phyloP scores from a whole-genome alignment of 2,329 filamentous ascomycete genomes.

The Pyrenophora teres region DNA sequence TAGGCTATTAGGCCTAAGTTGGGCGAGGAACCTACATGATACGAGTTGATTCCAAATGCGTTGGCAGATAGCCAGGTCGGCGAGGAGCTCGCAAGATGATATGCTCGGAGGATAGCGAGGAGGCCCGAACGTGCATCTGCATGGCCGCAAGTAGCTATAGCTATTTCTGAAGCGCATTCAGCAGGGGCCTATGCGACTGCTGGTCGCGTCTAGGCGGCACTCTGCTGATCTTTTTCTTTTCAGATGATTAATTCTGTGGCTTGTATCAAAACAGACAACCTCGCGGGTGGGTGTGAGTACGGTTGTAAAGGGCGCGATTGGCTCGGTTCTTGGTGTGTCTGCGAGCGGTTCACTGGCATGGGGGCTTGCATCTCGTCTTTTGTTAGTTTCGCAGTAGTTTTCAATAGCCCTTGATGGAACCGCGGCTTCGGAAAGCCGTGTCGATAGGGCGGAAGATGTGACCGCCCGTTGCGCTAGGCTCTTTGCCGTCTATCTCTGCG shows the following conservation, averaged over 20 bases:
- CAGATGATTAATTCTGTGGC: slow-evolving; percentile 20
- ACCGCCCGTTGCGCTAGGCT: slow-evolving; percentile 3
- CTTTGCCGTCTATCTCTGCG: slow-evolving; percentile 2
- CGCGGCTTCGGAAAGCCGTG: slow-evolving; percentile 3
- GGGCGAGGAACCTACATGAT: slow-evolving; percentile 1
- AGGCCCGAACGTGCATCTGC: slow-evolving; percentile 25
- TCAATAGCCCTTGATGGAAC: slow-evolving; percentile 9
- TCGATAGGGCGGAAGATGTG: slow-evolving; percentile 6
- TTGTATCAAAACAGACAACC: slow-evolving; percentile 14
- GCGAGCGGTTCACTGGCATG: slow-evolving; percentile 1
- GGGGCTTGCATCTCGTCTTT: slow-evolving; percentile 5
- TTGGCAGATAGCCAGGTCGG: slow-evolving; percentile 17
- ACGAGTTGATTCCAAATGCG: slow-evolving; percentile 8
- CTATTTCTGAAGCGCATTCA: slow-evolving; percentile 9
- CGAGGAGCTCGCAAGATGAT: slow-evolving; percentile 15
- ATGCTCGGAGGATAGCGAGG: slow-evolving; percentile 29
- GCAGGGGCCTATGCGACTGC: slow-evolving; percentile 14
- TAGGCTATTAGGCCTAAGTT: slow-evolving; percentile 3
- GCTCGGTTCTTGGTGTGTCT: slow-evolving; percentile 7
- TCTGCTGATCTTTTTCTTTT: slow-evolving; percentile 11
- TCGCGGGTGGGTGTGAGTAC: neutral
- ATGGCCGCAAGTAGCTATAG: slow-evolving; percentile 7
- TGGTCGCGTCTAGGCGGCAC: slow-evolving; percentile 12
- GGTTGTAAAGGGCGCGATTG: slow-evolving; percentile 6
- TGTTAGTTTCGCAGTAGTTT: slow-evolving; percentile 13